Base-by-base conservation (phyloP, 495 filamentous ascomycete species). In the Aspergillus olivimuriae region DNA sequence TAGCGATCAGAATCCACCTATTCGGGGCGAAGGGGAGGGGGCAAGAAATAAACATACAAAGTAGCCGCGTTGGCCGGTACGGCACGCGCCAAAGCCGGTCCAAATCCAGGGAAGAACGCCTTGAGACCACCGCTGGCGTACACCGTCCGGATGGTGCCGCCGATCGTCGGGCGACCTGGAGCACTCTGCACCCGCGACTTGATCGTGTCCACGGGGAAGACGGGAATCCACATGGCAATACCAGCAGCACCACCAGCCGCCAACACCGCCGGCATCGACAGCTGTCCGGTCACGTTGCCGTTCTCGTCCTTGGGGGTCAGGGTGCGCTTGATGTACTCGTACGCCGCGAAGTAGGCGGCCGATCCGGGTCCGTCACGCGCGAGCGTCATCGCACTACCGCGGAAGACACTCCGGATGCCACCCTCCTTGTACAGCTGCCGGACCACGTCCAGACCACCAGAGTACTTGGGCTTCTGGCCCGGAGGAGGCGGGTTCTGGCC, bases 151-250 rank as follows among this genome's bases (percentile, higher is more conserved):
- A 97, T 76, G 2, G 89, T 84, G 1, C 87, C 83, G 1, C 83
- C 75, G 28, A 99, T 84, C 1, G 86, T 91, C 18, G 88, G 84
- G 46, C 82, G 83, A 14, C 90, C 90, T 48, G 92, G 86, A 18
- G 87, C 87, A 32, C 87, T 92, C 76, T 99, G 92, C 62, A 99
- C 63, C 39, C 90, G 73, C 43, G 81, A 87, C 78, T 99, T 99
- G 63, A 99, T 81, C 0, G 92, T 99, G 57, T 99, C 92, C 41
- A 99, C 74, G 4, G 92, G 92, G 77, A 99, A 99, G 15, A 99
- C 89, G 18, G 94, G 88, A 47, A 96, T 87, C 92, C 92, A 99
- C 94, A 99, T 99, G 17, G 92, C 89, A 36, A 99, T 81, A 55
- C 92, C 92, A 0, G 92, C 92, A 0, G 81, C 84, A 34, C 87